These are phyloP conservation scores for Coemansia sp. DNA, from an alignment of 192 early-diverging fungal genomes.

Conservation along the genomic window DNA sequence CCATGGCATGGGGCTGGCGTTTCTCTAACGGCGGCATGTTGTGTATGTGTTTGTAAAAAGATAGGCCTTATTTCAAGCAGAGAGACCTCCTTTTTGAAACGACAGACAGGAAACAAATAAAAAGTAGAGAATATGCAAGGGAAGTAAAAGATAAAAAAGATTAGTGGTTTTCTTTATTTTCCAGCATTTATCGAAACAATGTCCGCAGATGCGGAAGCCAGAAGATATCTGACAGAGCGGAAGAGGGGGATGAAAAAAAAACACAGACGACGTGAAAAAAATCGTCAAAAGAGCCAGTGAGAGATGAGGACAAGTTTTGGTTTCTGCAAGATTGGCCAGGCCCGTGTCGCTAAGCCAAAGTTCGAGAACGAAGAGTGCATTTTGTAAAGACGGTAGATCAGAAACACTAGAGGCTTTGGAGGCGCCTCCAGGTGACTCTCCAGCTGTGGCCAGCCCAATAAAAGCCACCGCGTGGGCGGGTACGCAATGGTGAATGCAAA, in stretches of 20 bases:
- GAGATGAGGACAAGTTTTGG: neutral
- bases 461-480: neutral
- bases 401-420: neutral
- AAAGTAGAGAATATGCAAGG: neutral
- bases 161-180: neutral
- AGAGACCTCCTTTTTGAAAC: neutral
- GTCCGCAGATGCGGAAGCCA: neutral
- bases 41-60: neutral
- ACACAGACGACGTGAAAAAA: neutral
- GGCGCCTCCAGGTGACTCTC: neutral
- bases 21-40: slow-evolving; percentile 29
- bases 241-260: neutral
- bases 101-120: slow-evolving; percentile 4
- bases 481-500: neutral
- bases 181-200: neutral
- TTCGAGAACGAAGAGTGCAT: neutral
- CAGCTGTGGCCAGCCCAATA: neutral
- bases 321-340: neutral
- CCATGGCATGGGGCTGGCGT: slow-evolving; percentile 15
- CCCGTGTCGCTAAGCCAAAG: neutral
- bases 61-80: neutral
- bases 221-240: neutral
- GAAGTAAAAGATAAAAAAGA: slow-evolving; percentile 1
- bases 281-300: neutral
- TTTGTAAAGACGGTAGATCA: neutral